Evolutionary conservation across 2,329 filamentous ascomycete genomes (phyloP), one percentile per base, ranked within the genome.

Genomic region (Fusarium subtropicale): DNA sequence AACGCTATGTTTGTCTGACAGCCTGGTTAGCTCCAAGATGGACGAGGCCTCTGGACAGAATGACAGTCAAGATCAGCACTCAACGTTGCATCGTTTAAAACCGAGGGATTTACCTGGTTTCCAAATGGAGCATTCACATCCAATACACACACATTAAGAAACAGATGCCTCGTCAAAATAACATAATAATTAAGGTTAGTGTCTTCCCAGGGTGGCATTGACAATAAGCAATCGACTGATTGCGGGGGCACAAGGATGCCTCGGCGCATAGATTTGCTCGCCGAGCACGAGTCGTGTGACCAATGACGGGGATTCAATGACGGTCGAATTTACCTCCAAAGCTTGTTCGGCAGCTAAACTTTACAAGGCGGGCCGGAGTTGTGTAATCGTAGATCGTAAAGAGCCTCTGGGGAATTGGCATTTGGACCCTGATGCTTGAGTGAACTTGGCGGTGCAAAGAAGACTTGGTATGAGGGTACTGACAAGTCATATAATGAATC

Each of bases 261-360:
- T 68, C 67, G 67, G 67, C 39, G 57, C 24, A 52, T 68, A 69
- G 31, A 68, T 69, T 64, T 69, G 47, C 55, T 55, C n/a, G 28
- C 67, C 67, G 67, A 70, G 24, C 10, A 15, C 2, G 36, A 42
- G 26, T 52, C 24, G 24, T n/a, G 31, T 4, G 30, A 6, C 62
- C 51, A 65, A 60, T 56, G 13, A 31, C 11, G 26, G n/a, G 18
- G 13, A 3, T 30, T 16, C 5, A 20, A 48, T 50, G 15, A 38
- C 30, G n/a, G 15, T 20, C 20, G 28, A 22, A 7, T 52, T 64
- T 45, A 45, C 31, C 24, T 41, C 42, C 48, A 41, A 53, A 53
- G 44, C 55, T 68, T 60, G 34, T 30, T 45, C 53, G 63, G 54
- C 28, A 58, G 47, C 57, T 66, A 69, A 58, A 64, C 58, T 64